Evolutionary conservation across 2,329 filamentous ascomycete genomes (phyloP), one percentile per base, ranked within the genome.

Genomic region (Ophiosphaerella herpotricha): DNA sequence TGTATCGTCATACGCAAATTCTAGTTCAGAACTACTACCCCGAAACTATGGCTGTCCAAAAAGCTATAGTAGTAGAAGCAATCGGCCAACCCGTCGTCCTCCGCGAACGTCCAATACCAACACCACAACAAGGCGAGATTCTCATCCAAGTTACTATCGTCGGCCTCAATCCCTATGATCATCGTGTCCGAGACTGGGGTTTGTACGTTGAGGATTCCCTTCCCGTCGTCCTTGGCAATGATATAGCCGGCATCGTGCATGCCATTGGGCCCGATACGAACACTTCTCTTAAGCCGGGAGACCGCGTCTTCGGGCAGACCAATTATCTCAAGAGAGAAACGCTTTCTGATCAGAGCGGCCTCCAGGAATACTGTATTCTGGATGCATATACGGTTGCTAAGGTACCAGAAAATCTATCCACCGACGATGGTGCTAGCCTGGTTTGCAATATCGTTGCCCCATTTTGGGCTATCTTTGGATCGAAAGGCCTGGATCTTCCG

Each of bases 231-330:
- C 58, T 76, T 1, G 64, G 58, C 18, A 69, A 70, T 48, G 80
- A 82, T 48, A 75, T 79, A 7, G 76, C 78, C 4, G 80, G 79
- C 31, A 63, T 70, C 0, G 78, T 82, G 24, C 67, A 76, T 14
- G 72, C 68, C 1, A 74, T 82, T 8, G 84, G 84, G 36, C 66
- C 75, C 2, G 77, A 78, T 9, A 83, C 85, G 12, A 74, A 64
- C 7, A 40, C 21, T 4, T 71, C 74, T 24, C 84, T 83, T 74
- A 76, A 78, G 57, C 70, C 77, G 37, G 84, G 84, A n/a, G 83
- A 86, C 61, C 74, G 76, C 26, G 82, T 86, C 4, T 61, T 77
- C 34, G 84, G 83, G 0, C 77, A 75, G 36, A 48, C 57, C 6
- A 36, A 29, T 14, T 26, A 46, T 7, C 18, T 24, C 13, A 29